Conservation (phyloP, 768 basidiomycete genomes). For the Dioszegia aurantiaca region DNA sequence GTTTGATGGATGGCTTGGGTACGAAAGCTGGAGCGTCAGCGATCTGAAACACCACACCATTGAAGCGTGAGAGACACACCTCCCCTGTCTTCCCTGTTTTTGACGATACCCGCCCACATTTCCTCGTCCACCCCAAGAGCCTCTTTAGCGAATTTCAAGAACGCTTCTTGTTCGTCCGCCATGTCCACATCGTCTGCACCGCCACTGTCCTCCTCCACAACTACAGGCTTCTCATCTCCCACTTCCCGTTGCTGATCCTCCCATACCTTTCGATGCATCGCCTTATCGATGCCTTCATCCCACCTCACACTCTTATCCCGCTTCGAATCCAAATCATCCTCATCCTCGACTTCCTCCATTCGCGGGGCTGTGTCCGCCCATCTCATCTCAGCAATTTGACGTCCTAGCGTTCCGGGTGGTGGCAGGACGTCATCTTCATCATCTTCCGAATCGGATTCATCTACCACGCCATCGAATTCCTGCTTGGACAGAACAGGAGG, state of each 20-base stretch:
- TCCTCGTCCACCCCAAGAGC: constrained; percentile 80
- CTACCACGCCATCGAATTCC: constrained; percentile 77
- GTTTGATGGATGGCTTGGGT: constrained; percentile 17
- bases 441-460: constrained; percentile 59
- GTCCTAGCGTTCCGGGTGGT: constrained; percentile 33
- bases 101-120: constrained; percentile 84
- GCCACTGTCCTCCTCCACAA: constrained; percentile 62
- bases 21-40: constrained; percentile 38
- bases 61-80: constrained; percentile 59
- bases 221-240: constrained; percentile 16
- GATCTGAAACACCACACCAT: neutral
- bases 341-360: constrained; percentile 37
- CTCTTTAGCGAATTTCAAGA: constrained; percentile 89
- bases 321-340: constrained; percentile 26
- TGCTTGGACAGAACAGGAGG: constrained; percentile 77
- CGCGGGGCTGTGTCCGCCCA: constrained; percentile 26
- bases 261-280: constrained; percentile 31
- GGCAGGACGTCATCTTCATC: constrained; percentile 25
- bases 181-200: constrained; percentile 65
- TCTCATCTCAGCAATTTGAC: constrained; percentile 40
- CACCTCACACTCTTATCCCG: constrained; percentile 10
- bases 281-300: constrained; percentile 32
- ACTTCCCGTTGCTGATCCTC: constrained; percentile 15
- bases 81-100: constrained; percentile 72
- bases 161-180: constrained; percentile 89